Conservation (phyloP, 495 filamentous ascomycete species). For the Terfezia boudieri region DNA sequence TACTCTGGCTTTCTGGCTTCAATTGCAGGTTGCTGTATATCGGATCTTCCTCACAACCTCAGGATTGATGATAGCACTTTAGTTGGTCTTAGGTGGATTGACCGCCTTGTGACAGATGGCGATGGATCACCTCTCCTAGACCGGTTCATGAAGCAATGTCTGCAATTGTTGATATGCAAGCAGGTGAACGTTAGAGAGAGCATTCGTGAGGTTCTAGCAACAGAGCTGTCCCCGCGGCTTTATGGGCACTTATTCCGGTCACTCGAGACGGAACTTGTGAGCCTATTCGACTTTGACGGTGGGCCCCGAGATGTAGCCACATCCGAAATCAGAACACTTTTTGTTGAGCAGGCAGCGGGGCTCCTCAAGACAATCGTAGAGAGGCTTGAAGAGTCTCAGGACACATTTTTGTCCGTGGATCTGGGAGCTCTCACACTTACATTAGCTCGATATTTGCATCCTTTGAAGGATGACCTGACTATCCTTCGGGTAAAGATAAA, state of each 20-base stretch:
- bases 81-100: conserved; percentile 38
- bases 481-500: conserved; percentile 40
- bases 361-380: conserved; percentile 39
- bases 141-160: conserved; percentile 35
- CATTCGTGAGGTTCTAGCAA: conserved; percentile 37
- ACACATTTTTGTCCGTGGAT: conserved; percentile 35
- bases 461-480: conserved; percentile 25
- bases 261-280: conserved; percentile 36
- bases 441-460: conserved; percentile 37
- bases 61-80: conserved; percentile 31
- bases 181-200: conserved; percentile 40
- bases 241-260: conserved; percentile 38
- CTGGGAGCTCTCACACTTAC: conserved; percentile 35
- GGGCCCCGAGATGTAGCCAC: conserved; percentile 8
- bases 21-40: conserved; percentile 41
- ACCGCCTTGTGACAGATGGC: conserved; percentile 33
- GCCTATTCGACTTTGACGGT: conserved; percentile 30
- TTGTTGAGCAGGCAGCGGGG: conserved; percentile 40
- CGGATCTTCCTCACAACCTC: conserved; percentile 23
- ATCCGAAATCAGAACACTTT: conserved; percentile 34
- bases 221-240: conserved; percentile 34
- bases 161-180: conserved; percentile 37
- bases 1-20: conserved; percentile 43
- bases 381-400: conserved; percentile 33
- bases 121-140: conserved; percentile 35